phyloP scores from a whole-genome alignment of 257 asterid species.

The Ophiorrhiza pumila region DNA sequence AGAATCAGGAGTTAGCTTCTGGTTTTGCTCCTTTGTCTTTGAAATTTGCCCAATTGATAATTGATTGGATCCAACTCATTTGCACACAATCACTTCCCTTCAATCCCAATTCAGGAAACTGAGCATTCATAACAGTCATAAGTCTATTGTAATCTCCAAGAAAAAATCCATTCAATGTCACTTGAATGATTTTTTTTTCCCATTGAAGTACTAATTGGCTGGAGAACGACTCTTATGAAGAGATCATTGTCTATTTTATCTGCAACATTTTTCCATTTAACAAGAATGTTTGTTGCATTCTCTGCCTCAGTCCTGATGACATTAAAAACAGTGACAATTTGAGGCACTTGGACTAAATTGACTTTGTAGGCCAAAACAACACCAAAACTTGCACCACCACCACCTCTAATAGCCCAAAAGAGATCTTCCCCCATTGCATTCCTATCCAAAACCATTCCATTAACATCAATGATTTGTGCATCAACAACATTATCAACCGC shows the following conservation, averaged over 20 bases:
- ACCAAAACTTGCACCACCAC: constrained; percentile 23
- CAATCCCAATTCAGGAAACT: constrained; percentile 19
- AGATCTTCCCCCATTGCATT: constrained; percentile 45
- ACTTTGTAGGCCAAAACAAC: constrained; percentile 18
- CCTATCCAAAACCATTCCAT: constrained; percentile 34
- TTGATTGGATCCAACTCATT: constrained; percentile 35
- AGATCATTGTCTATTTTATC: constrained; percentile 20
- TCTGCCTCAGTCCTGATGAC: neutral
- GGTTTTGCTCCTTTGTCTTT: neutral
- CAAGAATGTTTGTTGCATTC: constrained; percentile 3
- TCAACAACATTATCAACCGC: constrained; percentile 40
- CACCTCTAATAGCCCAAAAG: constrained; percentile 28
- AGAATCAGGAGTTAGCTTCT: neutral
- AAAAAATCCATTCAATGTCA: constrained; percentile 7
- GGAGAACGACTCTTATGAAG: constrained; percentile 21
- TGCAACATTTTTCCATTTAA: constrained; percentile 14
- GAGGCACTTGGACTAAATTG: constrained; percentile 18
- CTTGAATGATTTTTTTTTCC: constrained; percentile 1
- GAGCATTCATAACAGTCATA: neutral
- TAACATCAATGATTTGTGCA: no score
- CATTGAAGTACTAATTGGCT: constrained; percentile 3
- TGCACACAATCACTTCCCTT: constrained; percentile 11
- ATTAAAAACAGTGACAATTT: constrained; percentile 6
- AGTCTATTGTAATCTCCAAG: constrained; percentile 12
- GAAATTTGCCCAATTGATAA: constrained; percentile 33